phyloP scores from a whole-genome alignment of 139 green algal genomes.

The Microglena sp. region DNA sequence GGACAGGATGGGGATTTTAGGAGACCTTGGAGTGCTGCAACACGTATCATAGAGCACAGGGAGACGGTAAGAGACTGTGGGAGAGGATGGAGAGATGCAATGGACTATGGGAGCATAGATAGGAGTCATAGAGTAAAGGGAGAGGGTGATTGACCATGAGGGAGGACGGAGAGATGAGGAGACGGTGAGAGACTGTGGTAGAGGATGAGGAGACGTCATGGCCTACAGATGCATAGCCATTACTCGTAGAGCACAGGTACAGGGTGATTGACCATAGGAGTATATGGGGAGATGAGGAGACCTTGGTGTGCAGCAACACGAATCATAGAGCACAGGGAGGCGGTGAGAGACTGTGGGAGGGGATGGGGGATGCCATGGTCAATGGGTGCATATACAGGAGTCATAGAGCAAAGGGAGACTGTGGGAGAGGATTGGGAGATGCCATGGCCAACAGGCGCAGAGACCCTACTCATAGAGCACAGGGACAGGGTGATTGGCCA shows the following conservation, averaged over 20 bases:
- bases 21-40: slow-evolving; percentile 69
- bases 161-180: neutral
- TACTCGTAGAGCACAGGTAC: no score
- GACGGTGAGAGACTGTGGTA: neutral
- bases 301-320: neutral
- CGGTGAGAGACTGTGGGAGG: slow-evolving; percentile 14
- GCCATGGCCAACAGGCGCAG: no score
- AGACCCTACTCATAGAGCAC: no score
- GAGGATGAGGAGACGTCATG: neutral
- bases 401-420: no score
- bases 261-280: no score
- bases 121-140: neutral
- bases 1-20: slow-evolving; percentile 34
- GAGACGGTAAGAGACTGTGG: slow-evolving; percentile 41
- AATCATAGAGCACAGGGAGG: slow-evolving; percentile 16
- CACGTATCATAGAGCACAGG: slow-evolving; percentile 69
- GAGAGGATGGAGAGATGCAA: no score
- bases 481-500: no score
- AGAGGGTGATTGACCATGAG: neutral
- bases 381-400: no score
- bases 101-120: neutral
- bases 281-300: no score
- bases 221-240: no score
- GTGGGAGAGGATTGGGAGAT: slow-evolving; percentile 6
- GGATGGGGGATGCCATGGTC: no score